phyloP scores from a whole-genome alignment of 2,329 filamentous ascomycete genomes.

The Arthrobotrys sphaeroides region DNA sequence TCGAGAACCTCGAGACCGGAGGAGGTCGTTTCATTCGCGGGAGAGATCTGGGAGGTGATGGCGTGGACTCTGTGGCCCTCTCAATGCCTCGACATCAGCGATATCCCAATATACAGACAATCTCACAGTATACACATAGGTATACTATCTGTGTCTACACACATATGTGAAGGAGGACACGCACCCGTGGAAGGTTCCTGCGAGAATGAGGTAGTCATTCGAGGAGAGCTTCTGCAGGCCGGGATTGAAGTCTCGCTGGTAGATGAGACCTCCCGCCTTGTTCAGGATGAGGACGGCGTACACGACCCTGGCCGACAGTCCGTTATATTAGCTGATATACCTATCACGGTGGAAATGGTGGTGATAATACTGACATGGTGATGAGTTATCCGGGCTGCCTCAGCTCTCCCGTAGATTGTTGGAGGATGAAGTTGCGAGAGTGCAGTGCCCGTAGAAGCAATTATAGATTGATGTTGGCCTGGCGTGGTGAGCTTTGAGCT shows the following conservation, averaged over 20 bases:
- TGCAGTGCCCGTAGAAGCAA: no score
- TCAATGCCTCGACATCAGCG: neutral
- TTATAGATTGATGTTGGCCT: no score
- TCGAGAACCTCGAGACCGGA: constrained; percentile 92
- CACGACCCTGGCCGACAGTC: constrained; percentile 75
- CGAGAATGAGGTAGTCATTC: constrained; percentile 96
- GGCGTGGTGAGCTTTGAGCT: no score
- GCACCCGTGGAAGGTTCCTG: constrained; percentile 95
- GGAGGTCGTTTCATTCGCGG: constrained; percentile 62
- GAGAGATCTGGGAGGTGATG: constrained; percentile 69
- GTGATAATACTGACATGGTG: neutral
- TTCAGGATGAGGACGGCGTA: constrained; percentile 97
- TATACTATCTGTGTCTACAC: no score
- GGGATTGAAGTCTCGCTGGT: constrained; percentile 91
- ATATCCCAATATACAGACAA: no score
- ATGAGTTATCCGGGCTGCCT: neutral
- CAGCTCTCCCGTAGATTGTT: no score
- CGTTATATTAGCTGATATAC: neutral
- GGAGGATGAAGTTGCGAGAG: neutral
- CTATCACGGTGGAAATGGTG: neutral
- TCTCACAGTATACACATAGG: no score
- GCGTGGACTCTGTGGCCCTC: constrained; percentile 68
- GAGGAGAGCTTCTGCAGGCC: constrained; percentile 86
- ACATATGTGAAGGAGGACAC: constrained; percentile 59
- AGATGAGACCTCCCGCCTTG: constrained; percentile 95